Percentiles rank a stretch among this genome's conserved stretches.
These are phyloP conservation scores for Hydnum rufescens DNA, from an alignment of 768 basidiomycete genomes.

Conservation along the genomic window DNA sequence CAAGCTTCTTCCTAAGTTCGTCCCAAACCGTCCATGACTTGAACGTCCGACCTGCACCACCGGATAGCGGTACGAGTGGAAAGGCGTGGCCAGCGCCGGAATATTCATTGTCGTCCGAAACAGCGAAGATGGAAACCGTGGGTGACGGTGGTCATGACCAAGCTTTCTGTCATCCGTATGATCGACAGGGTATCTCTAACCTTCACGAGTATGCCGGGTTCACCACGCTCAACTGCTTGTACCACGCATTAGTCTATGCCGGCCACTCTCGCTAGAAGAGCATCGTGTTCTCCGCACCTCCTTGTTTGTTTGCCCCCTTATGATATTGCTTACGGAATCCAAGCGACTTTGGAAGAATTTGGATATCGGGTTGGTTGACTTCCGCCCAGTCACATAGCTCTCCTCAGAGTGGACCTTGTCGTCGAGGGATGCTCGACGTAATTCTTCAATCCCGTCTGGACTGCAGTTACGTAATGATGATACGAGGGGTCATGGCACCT, in stretches of 20 bases:
- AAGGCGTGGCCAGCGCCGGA: background rate
- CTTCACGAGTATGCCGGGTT: slow-evolving; percentile 19
- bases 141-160: slow-evolving; percentile 44
- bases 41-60: slow-evolving; percentile 66
- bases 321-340: slow-evolving; percentile 42
- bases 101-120: slow-evolving; percentile 10
- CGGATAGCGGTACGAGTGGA: slow-evolving; percentile 27
- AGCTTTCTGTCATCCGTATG: slow-evolving; percentile 35
- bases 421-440: slow-evolving; percentile 69
- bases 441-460: slow-evolving; percentile 94
- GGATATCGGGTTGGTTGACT: slow-evolving; percentile 69
- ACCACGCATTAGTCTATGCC: too few species aligned
- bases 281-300: slow-evolving; percentile 56
- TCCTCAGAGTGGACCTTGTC: slow-evolving; percentile 90
- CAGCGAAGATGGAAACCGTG: slow-evolving; percentile 10
- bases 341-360: slow-evolving; percentile 51
- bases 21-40: slow-evolving; percentile 65
- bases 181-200: background rate
- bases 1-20: slow-evolving; percentile 96
- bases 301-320: slow-evolving; percentile 65
- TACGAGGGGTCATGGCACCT: slow-evolving; percentile 64
- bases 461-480: slow-evolving; percentile 77
- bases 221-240: background rate
- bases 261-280: slow-evolving; percentile 25
- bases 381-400: slow-evolving; percentile 76